Conservation (phyloP, 1,284 basidiomycete species). For the Volvariella volvacea region DNA sequence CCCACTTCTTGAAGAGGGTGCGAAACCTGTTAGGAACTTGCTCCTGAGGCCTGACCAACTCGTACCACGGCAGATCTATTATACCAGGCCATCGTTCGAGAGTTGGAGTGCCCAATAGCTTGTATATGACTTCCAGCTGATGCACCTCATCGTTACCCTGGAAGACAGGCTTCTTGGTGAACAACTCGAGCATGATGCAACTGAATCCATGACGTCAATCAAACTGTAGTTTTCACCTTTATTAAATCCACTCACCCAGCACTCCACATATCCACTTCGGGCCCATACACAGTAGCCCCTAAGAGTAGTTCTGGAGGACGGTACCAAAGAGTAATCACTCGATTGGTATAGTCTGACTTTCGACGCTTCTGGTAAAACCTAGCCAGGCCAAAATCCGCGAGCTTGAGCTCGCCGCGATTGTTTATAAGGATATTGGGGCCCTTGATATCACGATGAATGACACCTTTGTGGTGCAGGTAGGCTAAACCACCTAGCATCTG, state of each 20-base stretch:
- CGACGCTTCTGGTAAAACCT: slow-evolving; percentile 91
- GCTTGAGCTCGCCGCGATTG: slow-evolving; percentile 87
- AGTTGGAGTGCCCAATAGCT: slow-evolving; percentile 84
- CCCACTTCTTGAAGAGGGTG: slow-evolving; percentile 75
- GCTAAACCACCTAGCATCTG: slow-evolving; percentile 93
- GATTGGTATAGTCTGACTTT: slow-evolving; percentile 92
- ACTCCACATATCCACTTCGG: slow-evolving; percentile 99
- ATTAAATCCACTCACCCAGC: slow-evolving; percentile 67
- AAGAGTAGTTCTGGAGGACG: slow-evolving; percentile 93
- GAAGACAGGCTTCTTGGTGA: slow-evolving; percentile 91
- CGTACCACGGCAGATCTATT: slow-evolving; percentile 91
- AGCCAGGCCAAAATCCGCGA: slow-evolving; percentile 98
- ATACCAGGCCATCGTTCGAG: slow-evolving; percentile 81
- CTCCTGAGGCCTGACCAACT: slow-evolving; percentile 89
- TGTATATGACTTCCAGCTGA: slow-evolving; percentile 91
- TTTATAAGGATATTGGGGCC: slow-evolving; percentile 98
- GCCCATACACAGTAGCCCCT: slow-evolving; percentile 94
- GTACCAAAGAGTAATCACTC: slow-evolving; percentile 99
- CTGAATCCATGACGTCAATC: slow-evolving; percentile 37
- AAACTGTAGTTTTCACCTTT: neutral
- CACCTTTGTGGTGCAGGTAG: slow-evolving; percentile 91
- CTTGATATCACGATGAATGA: slow-evolving; percentile 98
- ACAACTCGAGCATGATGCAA: slow-evolving; percentile 98
- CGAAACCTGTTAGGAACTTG: slow-evolving; percentile 67
- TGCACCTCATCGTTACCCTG: slow-evolving; percentile 97